Evolutionary conservation across 2,329 filamentous ascomycete species (phyloP).

Genomic region (Coniochaeta prunicola): DNA sequence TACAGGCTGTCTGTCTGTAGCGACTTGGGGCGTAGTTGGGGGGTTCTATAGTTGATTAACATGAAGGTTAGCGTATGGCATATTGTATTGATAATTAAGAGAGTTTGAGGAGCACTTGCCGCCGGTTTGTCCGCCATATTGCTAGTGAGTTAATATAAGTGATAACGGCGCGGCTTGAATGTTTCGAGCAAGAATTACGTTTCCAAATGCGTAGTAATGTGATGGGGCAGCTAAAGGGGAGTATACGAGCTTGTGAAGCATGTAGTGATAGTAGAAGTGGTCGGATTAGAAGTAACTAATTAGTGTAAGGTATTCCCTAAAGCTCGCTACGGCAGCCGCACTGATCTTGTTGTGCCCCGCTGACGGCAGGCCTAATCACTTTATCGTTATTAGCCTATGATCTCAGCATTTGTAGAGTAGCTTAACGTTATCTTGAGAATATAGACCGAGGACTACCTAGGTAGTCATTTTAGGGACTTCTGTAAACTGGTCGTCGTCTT

Average conservation of each 20-base stretch:
- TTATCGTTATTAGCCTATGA: no score
- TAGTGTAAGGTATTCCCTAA: no score
- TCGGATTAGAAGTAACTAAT: conserved; percentile 1
- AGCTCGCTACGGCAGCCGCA: no score
- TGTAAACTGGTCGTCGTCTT: no score
- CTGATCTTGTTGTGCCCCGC: no score
- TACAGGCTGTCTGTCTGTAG: conserved; percentile 4
- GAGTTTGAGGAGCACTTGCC: conserved; percentile 2
- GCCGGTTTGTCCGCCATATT: conserved; percentile 2
- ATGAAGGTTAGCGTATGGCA: not conserved
- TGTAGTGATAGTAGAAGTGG: conserved; percentile 1
- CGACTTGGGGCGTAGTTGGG: conserved; percentile 2
- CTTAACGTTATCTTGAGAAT: no score
- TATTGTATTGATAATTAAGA: conserved; percentile 1
- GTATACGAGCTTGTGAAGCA: conserved; percentile 1
- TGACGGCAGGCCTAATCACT: no score
- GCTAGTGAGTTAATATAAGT: conserved; percentile 1
- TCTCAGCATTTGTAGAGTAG: no score
- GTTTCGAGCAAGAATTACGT: conserved; percentile 4
- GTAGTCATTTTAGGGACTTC: no score
- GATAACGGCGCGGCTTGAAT: conserved; percentile 1
- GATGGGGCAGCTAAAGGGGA: conserved; percentile 1
- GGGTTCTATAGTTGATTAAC: conserved; percentile 1
- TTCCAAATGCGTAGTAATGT: conserved; percentile 3
- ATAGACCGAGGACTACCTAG: no score